Evolutionary conservation across 106 monocot genomes (phyloP), one percentile per base, ranked within the genome.

Genomic region (Dioscorea zingiberensis): DNA sequence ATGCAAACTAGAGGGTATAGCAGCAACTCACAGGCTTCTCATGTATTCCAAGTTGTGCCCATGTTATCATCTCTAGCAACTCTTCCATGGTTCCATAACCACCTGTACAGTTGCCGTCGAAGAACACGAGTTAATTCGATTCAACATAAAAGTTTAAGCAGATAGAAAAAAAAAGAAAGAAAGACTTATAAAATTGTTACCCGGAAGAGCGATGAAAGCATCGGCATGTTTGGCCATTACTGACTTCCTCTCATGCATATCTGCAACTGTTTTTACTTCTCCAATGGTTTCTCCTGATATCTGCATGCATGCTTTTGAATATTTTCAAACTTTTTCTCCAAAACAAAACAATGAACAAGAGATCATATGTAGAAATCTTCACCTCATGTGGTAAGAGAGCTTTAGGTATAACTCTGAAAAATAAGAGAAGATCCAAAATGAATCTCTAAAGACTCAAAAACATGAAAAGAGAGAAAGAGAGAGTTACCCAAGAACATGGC

Each of bases 81-180:
- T 93, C 92, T 74, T 93, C 92, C 88, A 93, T 85, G 22, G 92
- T 93, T 59, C 92, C 92, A 80, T 93, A 93, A 14, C 92, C 92
- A 78, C 92, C 92, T 87, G 47, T 66, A 57, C n/a, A n/a, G n/a
- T n/a, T n/a, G n/a, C n/a, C n/a, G n/a, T n/a, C n/a, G n/a, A n/a
- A n/a, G n/a, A n/a, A n/a, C 2, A 18, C 4, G 15, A 19, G 4
- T 38, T 38, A 53, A 53, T 4, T 53, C 16, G 11, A 53, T 53
- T 53, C n/a, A 53, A 53, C 51, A 10, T 15, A 53, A 53, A 53
- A 18, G 11, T 4, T 53, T 16, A 19, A 18, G 10, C n/a, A 13
- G 51, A 53, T 53, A 18, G 49, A 53, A 16, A 53, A 5, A 18
- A 0, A 38, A 0, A 38, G 9, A 38, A 38, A n/a, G n/a, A n/a